Conservation (phyloP, 225 moss, liverwort and hornwort species). For the Bryum argenteum region DNA sequence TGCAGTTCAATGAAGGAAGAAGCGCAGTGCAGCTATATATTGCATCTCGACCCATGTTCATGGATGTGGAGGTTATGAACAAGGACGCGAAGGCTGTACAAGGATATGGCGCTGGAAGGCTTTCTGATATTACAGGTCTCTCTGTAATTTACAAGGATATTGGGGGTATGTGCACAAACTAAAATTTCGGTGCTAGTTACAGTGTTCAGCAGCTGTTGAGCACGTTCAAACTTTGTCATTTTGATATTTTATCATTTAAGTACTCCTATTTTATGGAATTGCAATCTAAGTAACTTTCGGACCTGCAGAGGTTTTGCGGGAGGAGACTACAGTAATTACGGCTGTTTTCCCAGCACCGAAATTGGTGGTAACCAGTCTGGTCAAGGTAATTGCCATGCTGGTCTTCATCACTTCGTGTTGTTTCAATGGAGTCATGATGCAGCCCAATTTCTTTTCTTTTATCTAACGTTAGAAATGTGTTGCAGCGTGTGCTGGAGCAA, state of each 20-base stretch:
- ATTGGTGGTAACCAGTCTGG: slow-evolving; percentile 80
- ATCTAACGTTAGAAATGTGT: slow-evolving; percentile 24
- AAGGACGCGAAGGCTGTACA: slow-evolving; percentile 68
- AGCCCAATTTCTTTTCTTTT: slow-evolving; percentile 18
- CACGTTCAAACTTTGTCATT: slow-evolving; percentile 16
- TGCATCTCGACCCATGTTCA: slow-evolving; percentile 94
- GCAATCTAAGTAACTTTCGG: slow-evolving; percentile 26
- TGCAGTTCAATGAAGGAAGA: slow-evolving; percentile 88
- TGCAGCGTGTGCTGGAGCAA: slow-evolving; percentile 96
- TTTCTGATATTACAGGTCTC: slow-evolving; percentile 61
- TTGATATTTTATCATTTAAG: slow-evolving; percentile 7
- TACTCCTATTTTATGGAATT: not conserved
- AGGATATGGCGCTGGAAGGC: slow-evolving; percentile 42
- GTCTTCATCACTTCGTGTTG: not conserved
- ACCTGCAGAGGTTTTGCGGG: slow-evolving; percentile 69
- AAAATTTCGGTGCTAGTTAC: slow-evolving; percentile 1
- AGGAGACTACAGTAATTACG: slow-evolving; percentile 68
- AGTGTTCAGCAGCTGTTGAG: slow-evolving; percentile 9
- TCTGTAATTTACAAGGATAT: slow-evolving; percentile 81
- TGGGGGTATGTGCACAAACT: slow-evolving; percentile 51
- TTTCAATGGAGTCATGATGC: slow-evolving; percentile 18
- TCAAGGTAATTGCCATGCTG: slow-evolving; percentile 62
- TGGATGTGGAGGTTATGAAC: slow-evolving; percentile 85
- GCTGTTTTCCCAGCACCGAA: slow-evolving; percentile 84
- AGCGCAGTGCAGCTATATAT: slow-evolving; percentile 87